A percentile compares a stretch with the other conserved stretches of the same genome.
phyloP scores from a whole-genome alignment of 345 rosid genomes.

The Eucalyptus sp. region DNA sequence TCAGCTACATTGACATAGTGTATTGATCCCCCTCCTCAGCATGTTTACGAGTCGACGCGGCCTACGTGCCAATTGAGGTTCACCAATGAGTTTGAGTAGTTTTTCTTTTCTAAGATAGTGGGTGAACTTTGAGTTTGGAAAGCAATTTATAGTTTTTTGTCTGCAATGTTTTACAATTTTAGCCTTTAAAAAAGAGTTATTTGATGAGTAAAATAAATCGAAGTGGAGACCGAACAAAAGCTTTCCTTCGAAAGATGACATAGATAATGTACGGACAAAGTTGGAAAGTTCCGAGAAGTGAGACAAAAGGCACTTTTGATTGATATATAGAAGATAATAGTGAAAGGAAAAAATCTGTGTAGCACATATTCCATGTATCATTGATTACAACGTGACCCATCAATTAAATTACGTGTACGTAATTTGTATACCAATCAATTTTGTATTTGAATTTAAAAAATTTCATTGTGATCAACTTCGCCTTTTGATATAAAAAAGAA shows the following conservation, averaged over 20 bases:
- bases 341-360: background rate
- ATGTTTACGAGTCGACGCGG: background rate
- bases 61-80: background rate
- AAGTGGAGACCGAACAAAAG: background rate
- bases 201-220: background rate
- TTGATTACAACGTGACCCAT: background rate
- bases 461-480: background rate
- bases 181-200: background rate
- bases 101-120: background rate
- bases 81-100: background rate
- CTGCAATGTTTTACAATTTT: background rate
- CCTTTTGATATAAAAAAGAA: background rate
- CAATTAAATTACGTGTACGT: background rate
- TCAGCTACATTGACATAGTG: background rate
- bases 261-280: background rate
- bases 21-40: background rate
- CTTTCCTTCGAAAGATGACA: background rate
- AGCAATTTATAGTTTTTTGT: background rate
- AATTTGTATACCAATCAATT: background rate
- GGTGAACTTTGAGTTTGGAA: background rate
- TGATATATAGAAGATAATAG: background rate
- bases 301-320: background rate
- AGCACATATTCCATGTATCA: background rate
- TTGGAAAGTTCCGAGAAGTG: background rate
- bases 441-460: background rate